These are phyloP conservation scores for Crotalaria pallida DNA, from an alignment of 306 rosid species.

Conservation along the genomic window DNA sequence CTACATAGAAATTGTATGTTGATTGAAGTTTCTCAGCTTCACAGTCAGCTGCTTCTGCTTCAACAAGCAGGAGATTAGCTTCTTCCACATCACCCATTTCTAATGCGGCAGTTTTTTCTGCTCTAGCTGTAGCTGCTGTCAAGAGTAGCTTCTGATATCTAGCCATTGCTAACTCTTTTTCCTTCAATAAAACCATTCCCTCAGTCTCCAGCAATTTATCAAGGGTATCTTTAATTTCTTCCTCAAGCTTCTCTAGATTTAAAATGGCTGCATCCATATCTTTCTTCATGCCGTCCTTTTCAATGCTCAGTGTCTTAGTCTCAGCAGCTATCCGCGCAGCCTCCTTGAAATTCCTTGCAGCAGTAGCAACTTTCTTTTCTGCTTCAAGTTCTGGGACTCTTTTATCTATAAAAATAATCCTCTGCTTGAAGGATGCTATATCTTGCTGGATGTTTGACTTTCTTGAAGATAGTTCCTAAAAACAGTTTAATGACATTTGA, in stretches of 20 bases:
- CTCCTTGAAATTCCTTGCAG: constrained; percentile 82
- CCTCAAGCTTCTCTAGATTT: constrained; percentile 67
- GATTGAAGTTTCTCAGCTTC: constrained; percentile 66
- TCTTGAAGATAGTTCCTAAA: constrained; percentile 71
- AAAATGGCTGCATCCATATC: constrained; percentile 38
- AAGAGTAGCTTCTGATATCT: constrained; percentile 64
- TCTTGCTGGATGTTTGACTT: constrained; percentile 72
- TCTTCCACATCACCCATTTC: constrained; percentile 72
- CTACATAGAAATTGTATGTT: constrained; percentile 43
- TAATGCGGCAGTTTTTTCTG: constrained; percentile 60
- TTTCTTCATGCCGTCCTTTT: constrained; percentile 51
- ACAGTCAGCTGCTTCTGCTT: constrained; percentile 69
- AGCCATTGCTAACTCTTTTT: constrained; percentile 69
- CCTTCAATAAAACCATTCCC: constrained; percentile 53
- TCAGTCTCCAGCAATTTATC: constrained; percentile 56
- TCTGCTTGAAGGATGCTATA: constrained; percentile 60
- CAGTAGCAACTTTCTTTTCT: constrained; percentile 72
- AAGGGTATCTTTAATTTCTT: constrained; percentile 49
- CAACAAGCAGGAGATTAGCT: constrained; percentile 67
- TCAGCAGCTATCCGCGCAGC: constrained; percentile 77
- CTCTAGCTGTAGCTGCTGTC: constrained; percentile 56
- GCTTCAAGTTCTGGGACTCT: constrained; percentile 86
- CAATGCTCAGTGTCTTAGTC: constrained; percentile 57
- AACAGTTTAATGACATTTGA: constrained; percentile 19
- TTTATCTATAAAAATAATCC: constrained; percentile 63